phyloP scores from a whole-genome alignment of 352 stramenopile genomes.

The Phytophthora cryptogea region DNA sequence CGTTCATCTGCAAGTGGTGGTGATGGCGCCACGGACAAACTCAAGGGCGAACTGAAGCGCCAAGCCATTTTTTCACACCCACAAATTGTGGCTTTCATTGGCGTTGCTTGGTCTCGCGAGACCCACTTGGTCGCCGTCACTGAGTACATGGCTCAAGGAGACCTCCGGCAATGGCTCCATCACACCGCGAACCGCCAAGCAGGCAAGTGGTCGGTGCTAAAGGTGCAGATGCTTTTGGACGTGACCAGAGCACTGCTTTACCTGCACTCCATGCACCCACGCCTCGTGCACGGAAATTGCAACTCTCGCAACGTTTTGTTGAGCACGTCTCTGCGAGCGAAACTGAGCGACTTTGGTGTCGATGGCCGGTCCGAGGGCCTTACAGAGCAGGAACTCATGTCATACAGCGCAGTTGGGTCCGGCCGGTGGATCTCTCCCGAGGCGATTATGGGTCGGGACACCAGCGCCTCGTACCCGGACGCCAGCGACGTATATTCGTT shows the following conservation, averaged over 20 bases:
- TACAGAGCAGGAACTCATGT: slow-evolving; percentile 62
- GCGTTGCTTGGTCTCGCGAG: slow-evolving; percentile 71
- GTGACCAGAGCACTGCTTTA: slow-evolving; percentile 69
- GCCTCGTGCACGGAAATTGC: slow-evolving; percentile 60
- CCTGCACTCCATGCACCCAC: slow-evolving; percentile 65
- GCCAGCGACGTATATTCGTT: slow-evolving; percentile 73
- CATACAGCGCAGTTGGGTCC: slow-evolving; percentile 69
- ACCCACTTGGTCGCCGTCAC: slow-evolving; percentile 71
- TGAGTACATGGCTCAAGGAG: slow-evolving; percentile 73
- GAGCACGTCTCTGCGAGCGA: slow-evolving; percentile 58
- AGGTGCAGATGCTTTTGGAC: slow-evolving; percentile 69
- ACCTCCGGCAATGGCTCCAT: slow-evolving; percentile 75
- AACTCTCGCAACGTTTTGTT: slow-evolving; percentile 75
- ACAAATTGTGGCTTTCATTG: slow-evolving; percentile 69
- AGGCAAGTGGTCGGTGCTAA: slow-evolving; percentile 54
- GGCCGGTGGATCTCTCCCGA: slow-evolving; percentile 75
- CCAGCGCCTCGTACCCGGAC: slow-evolving; percentile 41
- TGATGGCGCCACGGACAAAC: slow-evolving; percentile 41
- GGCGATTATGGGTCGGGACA: slow-evolving; percentile 60
- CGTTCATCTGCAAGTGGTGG: slow-evolving; percentile 14
- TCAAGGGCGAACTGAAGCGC: slow-evolving; percentile 67
- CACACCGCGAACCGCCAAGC: slow-evolving; percentile 41
- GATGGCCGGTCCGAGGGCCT: slow-evolving; percentile 50
- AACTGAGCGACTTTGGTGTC: slow-evolving; percentile 70
- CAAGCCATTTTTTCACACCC: slow-evolving; percentile 66